Base-by-base conservation (phyloP, 1,284 basidiomycete genomes). In the Phaffia rhodozyma region DNA sequence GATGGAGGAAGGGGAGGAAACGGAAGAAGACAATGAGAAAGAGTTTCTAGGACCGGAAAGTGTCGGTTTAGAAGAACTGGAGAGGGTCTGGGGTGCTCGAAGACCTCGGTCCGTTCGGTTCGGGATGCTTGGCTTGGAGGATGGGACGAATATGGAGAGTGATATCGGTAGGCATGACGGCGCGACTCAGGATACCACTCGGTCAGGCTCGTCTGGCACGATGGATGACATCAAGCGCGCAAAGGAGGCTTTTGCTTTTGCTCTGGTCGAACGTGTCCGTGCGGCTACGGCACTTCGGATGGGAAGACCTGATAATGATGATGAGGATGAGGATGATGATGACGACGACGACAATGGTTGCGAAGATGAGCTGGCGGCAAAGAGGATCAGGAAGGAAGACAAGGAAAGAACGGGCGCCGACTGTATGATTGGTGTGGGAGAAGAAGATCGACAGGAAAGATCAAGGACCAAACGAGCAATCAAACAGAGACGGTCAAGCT, bases 41-140 rank as follows among this genome's bases (percentile, higher is more conserved):
- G 54, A 47, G 25, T 65, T 65, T 25, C 43, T 65, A 21, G 63
- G 63, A 16, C 63, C 63, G 7, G 63, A 65, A 51, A 55, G 52
- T 29, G 63, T 65, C 21, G 58, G 58, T 2, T 34, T 65, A 30
- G 63, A 60, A n/a, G 63, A 65, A 59, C 54, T 65, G 34, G 63
- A 65, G 63, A 47, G 63, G 27, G 63, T 55, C 27, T 65, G 63
- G 63, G 59, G 58, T 20, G 54, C 27, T 32, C 54, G 49, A 3
- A 51, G 60, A 43, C 27, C 43, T 29, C 47, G 25, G 27, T 29
- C 56, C 11, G 23, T 5, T 30, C 43, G 50, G 51, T 51, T 23
- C 30, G 52, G 51, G 9, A 43, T 53, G 21, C 54, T 60, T 11
- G 43, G 43, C 13, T 7, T n/a, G 5, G 53, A 34, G 7, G 52